These are phyloP conservation scores for Aristolochia fimbriata DNA, from an alignment of 164 flowering plant genomes.

Conservation along the genomic window DNA sequence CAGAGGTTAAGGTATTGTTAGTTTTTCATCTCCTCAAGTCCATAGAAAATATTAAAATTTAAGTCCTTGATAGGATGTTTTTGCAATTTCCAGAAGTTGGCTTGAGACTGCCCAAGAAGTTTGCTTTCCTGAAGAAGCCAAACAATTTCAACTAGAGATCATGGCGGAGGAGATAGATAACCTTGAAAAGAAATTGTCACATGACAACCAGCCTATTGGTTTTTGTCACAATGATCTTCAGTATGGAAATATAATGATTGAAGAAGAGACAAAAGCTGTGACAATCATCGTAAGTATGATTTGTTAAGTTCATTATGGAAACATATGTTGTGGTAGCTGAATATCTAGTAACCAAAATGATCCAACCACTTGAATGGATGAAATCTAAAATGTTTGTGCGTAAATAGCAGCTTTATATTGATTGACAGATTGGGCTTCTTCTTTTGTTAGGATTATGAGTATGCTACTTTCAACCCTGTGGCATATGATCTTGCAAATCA, in stretches of 20 bases:
- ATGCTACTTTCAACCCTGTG: constrained; percentile 78
- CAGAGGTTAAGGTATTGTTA: constrained; percentile 51
- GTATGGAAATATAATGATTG: constrained; percentile 92
- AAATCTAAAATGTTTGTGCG: too few species aligned
- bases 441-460: constrained; percentile 75
- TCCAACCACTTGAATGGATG: too few species aligned
- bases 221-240: constrained; percentile 98
- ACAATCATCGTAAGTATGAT: constrained; percentile 68
- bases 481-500: constrained; percentile 91
- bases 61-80: neutral
- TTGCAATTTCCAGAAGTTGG: constrained; percentile 46
- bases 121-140: constrained; percentile 34
- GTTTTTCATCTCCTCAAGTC: neutral
- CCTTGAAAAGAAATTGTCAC: constrained; percentile 39
- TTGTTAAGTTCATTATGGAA: neutral
- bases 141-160: constrained; percentile 37
- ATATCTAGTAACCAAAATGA: neutral
- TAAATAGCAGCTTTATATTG: neutral
- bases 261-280: constrained; percentile 57
- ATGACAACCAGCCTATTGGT: constrained; percentile 35
- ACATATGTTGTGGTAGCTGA: neutral
- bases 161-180: constrained; percentile 39
- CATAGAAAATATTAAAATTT: too few species aligned
- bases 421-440: neutral
- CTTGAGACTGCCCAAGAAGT: constrained; percentile 37